Percentiles rank a stretch among this genome's conserved stretches.
Conservation (phyloP, 257 asterid genomes). For the Solanum clarkiae region DNA sequence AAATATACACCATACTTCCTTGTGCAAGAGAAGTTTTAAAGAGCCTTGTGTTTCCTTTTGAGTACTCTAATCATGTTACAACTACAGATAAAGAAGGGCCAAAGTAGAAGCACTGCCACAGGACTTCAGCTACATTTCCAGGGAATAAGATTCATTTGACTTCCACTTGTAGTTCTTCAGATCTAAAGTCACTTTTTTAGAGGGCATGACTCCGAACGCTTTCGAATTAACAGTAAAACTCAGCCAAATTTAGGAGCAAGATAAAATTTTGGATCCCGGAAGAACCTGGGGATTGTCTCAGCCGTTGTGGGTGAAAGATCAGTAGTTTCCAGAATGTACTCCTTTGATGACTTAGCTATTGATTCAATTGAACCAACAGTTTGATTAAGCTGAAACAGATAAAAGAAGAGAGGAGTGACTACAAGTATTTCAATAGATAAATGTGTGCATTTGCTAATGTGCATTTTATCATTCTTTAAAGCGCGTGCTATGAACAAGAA, state of each 20-base stretch:
- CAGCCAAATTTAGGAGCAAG: slow-evolving; percentile 61
- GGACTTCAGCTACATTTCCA: not conserved
- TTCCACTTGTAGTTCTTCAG: not conserved
- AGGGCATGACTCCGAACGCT: not conserved
- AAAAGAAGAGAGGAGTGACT: not conserved
- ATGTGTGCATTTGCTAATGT: not conserved
- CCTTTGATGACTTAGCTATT: slow-evolving; percentile 75
- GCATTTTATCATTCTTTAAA: not conserved
- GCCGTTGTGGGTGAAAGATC: slow-evolving; percentile 91
- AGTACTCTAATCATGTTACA: not conserved
- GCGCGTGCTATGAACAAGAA: not conserved
- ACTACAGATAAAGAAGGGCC: not conserved
- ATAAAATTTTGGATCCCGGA: slow-evolving; percentile 69
- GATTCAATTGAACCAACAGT: slow-evolving; percentile 96
- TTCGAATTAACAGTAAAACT: not conserved
- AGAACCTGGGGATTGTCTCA: slow-evolving; percentile 61
- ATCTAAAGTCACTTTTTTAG: not conserved
- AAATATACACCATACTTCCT: not conserved
- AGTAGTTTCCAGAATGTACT: slow-evolving; percentile 61
- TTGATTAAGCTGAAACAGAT: slow-evolving; percentile 56
- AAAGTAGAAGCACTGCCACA: not conserved
- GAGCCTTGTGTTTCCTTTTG: not conserved
- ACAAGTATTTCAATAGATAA: not conserved
- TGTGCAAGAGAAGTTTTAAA: not conserved
- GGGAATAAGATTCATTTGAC: not conserved